Conservation (phyloP, 371 early-diverging fungal species). For the Batkoa obscura region DNA sequence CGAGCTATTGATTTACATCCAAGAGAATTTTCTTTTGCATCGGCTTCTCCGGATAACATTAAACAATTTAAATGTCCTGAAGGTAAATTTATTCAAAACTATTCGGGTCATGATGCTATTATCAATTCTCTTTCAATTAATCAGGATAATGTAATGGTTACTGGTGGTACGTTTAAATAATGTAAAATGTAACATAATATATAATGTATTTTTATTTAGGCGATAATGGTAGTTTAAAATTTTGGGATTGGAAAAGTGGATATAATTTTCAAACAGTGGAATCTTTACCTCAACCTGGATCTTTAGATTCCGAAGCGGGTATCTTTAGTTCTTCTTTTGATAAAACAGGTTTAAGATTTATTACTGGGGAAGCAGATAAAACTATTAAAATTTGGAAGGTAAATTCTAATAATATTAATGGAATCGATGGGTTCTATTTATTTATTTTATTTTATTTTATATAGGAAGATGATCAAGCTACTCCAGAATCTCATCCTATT, state of each 20-base stretch:
- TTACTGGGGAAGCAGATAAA: conserved; percentile 97
- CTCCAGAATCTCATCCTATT: conserved; percentile 38
- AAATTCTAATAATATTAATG: neutral
- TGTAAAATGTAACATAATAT: conserved; percentile 1
- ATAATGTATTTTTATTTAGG: conserved; percentile 14
- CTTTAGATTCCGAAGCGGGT: conserved; percentile 89
- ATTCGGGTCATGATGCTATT: conserved; percentile 71
- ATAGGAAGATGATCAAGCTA: conserved; percentile 4
- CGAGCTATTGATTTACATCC: conserved; percentile 82
- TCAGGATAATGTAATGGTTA: conserved; percentile 78
- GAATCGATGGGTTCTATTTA: neutral
- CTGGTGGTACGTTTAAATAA: conserved; percentile 41
- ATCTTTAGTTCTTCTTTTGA: conserved; percentile 91
- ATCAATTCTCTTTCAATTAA: conserved; percentile 79
- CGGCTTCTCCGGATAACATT: conserved; percentile 78
- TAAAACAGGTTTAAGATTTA: conserved; percentile 75
- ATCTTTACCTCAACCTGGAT: conserved; percentile 81
- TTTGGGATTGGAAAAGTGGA: conserved; percentile 93
- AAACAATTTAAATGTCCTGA: conserved; percentile 92
- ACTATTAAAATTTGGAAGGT: conserved; percentile 92
- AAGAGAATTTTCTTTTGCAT: conserved; percentile 82
- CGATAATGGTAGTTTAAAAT: conserved; percentile 86
- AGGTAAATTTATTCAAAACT: conserved; percentile 86
- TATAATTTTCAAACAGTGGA: conserved; percentile 80
- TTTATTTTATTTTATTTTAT: neutral